Evolutionary conservation across 2,329 filamentous ascomycete species (phyloP).

Genomic region (Amphichorda felina): DNA sequence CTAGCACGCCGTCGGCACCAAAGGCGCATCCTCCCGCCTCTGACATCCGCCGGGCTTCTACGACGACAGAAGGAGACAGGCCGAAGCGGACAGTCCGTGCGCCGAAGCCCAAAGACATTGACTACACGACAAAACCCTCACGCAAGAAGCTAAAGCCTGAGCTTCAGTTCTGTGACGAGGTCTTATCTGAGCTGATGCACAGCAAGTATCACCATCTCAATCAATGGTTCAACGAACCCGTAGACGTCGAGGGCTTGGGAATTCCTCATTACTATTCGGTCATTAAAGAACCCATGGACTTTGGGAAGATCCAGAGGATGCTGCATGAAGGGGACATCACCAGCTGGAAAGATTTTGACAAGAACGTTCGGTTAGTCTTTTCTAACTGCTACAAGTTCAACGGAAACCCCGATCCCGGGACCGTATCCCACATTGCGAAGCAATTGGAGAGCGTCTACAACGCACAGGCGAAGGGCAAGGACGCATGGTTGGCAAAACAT

Average conservation of each 20-base stretch:
- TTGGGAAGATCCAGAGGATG: constrained; percentile 70
- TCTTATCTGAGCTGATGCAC: constrained; percentile 67
- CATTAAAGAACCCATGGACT: constrained; percentile 95
- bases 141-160: constrained; percentile 86
- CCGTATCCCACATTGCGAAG: constrained; percentile 63
- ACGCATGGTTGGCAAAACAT: constrained; percentile 68
- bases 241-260: constrained; percentile 87
- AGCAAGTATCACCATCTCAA: constrained; percentile 57
- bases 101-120: constrained; percentile 81
- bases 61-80: constrained; percentile 60
- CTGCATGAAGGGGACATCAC: constrained; percentile 69
- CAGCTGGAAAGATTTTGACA: constrained; percentile 74
- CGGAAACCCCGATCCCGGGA: constrained; percentile 38
- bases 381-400: constrained; percentile 92
- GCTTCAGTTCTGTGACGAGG: constrained; percentile 78
- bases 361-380: constrained; percentile 72
- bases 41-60: constrained; percentile 61
- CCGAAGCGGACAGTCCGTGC: constrained; percentile 92
- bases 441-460: constrained; percentile 67
- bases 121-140: constrained; percentile 63
- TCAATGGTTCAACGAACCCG: constrained; percentile 66
- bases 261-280: constrained; percentile 89
- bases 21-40: constrained; percentile 9
- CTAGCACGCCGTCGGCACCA: constrained; percentile 7
- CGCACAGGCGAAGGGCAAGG: constrained; percentile 63